These are phyloP conservation scores for Chlamydomonas eustigma DNA, from an alignment of 139 green algal genomes.

Conservation along the genomic window DNA sequence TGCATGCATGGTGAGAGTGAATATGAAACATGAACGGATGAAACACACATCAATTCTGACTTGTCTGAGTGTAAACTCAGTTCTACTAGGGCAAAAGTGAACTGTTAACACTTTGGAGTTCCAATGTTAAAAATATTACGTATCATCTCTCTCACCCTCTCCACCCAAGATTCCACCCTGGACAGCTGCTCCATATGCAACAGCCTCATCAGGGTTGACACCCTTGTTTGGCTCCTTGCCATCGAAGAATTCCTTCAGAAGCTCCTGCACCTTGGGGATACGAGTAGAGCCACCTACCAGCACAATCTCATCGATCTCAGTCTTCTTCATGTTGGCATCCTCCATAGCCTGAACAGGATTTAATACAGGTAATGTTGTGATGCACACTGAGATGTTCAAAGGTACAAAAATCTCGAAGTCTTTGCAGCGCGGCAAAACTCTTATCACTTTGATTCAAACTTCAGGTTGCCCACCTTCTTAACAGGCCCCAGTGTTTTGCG, in stretches of 20 bases:
- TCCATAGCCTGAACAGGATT: slow-evolving; percentile 93
- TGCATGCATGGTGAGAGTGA: background rate
- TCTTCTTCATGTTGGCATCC: slow-evolving; percentile 89
- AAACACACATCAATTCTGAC: background rate
- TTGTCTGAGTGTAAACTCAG: too few relatives aligned
- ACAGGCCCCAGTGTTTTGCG: slow-evolving; percentile 96
- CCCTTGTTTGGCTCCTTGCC: slow-evolving; percentile 94
- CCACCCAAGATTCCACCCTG: slow-evolving; percentile 60
- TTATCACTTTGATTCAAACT: too few relatives aligned
- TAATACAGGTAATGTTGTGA: too few relatives aligned
- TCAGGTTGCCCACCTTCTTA: slow-evolving; percentile 68
- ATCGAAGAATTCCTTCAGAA: slow-evolving; percentile 87
- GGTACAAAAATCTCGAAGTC: background rate
- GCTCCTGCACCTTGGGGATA: slow-evolving; percentile 88
- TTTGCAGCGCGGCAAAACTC: too few relatives aligned
- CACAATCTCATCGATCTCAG: slow-evolving; percentile 62
- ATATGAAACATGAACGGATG: background rate
- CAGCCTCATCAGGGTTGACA: slow-evolving; percentile 93
- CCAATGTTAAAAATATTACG: too few relatives aligned
- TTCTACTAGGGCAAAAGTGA: too few relatives aligned
- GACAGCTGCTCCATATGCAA: slow-evolving; percentile 88
- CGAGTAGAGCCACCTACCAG: slow-evolving; percentile 94
- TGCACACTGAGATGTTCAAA: too few relatives aligned
- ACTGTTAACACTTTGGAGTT: too few relatives aligned
- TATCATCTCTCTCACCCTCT: slow-evolving; percentile 24